phyloP scores from a whole-genome alignment of 1,139 yeast genomes.

The Candida gigantensis region DNA sequence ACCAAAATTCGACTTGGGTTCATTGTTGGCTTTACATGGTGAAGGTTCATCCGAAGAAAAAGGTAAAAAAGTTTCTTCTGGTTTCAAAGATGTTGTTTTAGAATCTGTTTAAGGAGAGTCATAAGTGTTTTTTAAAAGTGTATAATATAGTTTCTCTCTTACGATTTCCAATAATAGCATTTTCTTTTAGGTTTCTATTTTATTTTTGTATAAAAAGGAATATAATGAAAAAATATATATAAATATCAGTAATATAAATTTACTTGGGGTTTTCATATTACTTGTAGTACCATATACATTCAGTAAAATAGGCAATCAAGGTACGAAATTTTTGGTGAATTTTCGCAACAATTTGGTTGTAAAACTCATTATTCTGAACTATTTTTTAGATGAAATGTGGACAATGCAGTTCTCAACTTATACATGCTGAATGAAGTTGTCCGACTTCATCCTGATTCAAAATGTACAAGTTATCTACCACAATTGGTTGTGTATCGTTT shows the following conservation, averaged over 20 bases:
- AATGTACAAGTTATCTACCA: no score
- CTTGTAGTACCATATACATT: no score
- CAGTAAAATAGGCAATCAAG: no score
- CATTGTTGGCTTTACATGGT: slow-evolving; percentile 54
- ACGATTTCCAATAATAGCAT: slow-evolving; percentile 9
- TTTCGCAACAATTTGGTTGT: slow-evolving; percentile 3
- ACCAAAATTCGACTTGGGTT: slow-evolving; percentile 55
- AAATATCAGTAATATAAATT: slow-evolving; percentile 6
- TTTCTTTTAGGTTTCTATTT: slow-evolving; percentile 8
- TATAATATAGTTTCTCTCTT: slow-evolving; percentile 7
- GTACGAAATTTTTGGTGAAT: background rate
- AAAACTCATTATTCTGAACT: background rate
- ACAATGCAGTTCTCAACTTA: no score
- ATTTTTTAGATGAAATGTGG: no score
- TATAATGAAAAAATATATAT: slow-evolving; percentile 11
- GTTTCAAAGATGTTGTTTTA: slow-evolving; percentile 55
- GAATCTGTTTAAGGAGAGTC: slow-evolving; percentile 38
- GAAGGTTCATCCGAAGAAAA: slow-evolving; percentile 52
- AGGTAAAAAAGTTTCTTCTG: slow-evolving; percentile 52
- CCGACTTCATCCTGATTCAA: no score
- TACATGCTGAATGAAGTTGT: no score
- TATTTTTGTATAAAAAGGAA: slow-evolving; percentile 8
- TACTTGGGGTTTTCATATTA: background rate
- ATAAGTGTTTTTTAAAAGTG: slow-evolving; percentile 8
- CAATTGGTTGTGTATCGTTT: no score